phyloP scores from a whole-genome alignment of 2,329 filamentous ascomycete genomes.

The Cladosporium sp. region DNA sequence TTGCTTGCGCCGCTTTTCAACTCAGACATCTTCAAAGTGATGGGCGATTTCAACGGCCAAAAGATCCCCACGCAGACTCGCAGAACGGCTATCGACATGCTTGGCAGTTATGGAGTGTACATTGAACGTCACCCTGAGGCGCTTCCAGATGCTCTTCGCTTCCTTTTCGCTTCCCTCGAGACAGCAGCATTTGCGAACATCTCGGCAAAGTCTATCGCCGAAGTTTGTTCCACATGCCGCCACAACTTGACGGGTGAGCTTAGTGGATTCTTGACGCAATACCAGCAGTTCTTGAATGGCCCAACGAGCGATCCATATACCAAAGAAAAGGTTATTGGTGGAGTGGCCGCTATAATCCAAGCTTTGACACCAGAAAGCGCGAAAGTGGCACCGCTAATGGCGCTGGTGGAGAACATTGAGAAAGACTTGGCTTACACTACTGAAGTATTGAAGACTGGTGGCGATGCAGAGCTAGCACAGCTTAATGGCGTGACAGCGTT shows the following conservation, averaged over 20 bases:
- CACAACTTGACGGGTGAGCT: slow-evolving; percentile 67
- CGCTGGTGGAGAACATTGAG: slow-evolving; percentile 43
- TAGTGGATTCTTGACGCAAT: slow-evolving; percentile 69
- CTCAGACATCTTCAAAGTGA: slow-evolving; percentile 58
- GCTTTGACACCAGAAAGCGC: slow-evolving; percentile 61
- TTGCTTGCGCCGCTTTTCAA: slow-evolving; percentile 63
- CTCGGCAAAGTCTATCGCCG: slow-evolving; percentile 72
- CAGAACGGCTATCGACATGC: slow-evolving; percentile 67
- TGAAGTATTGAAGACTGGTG: slow-evolving; percentile 31
- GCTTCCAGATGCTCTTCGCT: slow-evolving; percentile 69
- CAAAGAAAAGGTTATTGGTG: slow-evolving; percentile 72
- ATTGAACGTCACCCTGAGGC: slow-evolving; percentile 69
- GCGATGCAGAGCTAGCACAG: slow-evolving; percentile 45
- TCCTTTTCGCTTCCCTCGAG: slow-evolving; percentile 70
- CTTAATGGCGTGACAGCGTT: slow-evolving; percentile 55
- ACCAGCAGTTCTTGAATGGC: slow-evolving; percentile 61
- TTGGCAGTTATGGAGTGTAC: slow-evolving; percentile 73
- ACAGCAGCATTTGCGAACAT: slow-evolving; percentile 60
- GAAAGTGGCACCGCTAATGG: slow-evolving; percentile 56
- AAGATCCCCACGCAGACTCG: slow-evolving; percentile 62
- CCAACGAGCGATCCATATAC: slow-evolving; percentile 65
- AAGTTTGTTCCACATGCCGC: slow-evolving; percentile 74
- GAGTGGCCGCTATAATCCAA: slow-evolving; percentile 74
- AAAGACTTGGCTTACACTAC: slow-evolving; percentile 55
- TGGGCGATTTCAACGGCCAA: slow-evolving; percentile 41